Conservation (phyloP, 805 yeast genomes). For the Candida succiphila region DNA sequence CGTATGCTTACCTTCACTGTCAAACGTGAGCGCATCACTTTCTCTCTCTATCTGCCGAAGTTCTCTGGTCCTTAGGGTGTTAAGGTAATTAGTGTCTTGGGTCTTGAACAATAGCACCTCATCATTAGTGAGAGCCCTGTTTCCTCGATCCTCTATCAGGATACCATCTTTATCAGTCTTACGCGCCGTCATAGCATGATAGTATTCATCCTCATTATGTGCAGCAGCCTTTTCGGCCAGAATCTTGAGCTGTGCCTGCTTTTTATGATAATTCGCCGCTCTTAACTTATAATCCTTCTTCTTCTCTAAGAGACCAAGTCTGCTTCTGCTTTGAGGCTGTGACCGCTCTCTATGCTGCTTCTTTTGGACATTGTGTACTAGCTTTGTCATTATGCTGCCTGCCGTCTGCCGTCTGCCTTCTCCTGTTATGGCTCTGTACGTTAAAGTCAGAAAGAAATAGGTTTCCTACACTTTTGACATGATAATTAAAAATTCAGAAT, state of each 20-base stretch:
- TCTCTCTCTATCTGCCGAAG: slow-evolving; percentile 50
- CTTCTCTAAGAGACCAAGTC: slow-evolving; percentile 84
- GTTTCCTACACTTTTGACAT: too few relatives aligned
- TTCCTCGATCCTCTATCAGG: slow-evolving; percentile 54
- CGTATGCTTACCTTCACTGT: slow-evolving; percentile 66
- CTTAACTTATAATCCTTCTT: slow-evolving; percentile 68
- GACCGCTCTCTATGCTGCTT: slow-evolving; percentile 94
- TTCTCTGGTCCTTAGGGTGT: slow-evolving; percentile 68
- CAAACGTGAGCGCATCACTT: slow-evolving; percentile 29
- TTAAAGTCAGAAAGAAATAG: too few relatives aligned
- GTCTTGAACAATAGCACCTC: slow-evolving; percentile 80
- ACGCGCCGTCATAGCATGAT: slow-evolving; percentile 79
- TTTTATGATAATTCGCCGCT: slow-evolving; percentile 48
- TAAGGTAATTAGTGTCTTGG: slow-evolving; percentile 82
- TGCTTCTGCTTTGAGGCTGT: slow-evolving; percentile 66
- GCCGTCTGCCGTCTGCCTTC: too few relatives aligned
- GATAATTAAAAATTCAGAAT: too few relatives aligned
- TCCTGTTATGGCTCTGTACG: too few relatives aligned
- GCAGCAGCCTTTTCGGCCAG: slow-evolving; percentile 62
- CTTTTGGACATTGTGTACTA: slow-evolving; percentile 87
- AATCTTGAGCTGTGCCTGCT: slow-evolving; percentile 55
- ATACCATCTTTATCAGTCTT: slow-evolving; percentile 66
- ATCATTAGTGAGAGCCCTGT: slow-evolving; percentile 51
- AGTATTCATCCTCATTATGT: slow-evolving; percentile 91
- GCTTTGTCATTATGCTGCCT: slow-evolving; percentile 57